A percentile compares a stretch with the other conserved stretches of the same genome.
Evolutionary conservation across 1,284 basidiomycete species (phyloP).

Genomic region (Pulchroboletus neoregius): DNA sequence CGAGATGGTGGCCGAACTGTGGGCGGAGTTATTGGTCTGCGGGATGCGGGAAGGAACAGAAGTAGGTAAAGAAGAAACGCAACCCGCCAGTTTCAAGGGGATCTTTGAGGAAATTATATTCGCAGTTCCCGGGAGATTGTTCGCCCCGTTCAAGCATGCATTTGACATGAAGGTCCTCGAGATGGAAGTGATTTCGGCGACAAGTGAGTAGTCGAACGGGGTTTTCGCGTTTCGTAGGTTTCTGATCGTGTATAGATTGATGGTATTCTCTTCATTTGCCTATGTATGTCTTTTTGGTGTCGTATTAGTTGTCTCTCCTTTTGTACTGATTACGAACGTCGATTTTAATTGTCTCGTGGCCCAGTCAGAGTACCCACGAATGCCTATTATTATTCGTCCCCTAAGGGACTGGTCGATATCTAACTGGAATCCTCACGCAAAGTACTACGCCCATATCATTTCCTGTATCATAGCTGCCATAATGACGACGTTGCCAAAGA

Average conservation of each 20-base stretch:
- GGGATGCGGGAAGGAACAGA: slow-evolving; percentile 30
- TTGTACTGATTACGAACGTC: too few species aligned
- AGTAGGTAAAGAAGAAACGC: slow-evolving; percentile 18
- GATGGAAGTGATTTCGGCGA: slow-evolving; percentile 34
- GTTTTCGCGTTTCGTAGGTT: not conserved
- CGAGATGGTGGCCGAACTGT: slow-evolving; percentile 39
- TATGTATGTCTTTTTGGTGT: too few species aligned
- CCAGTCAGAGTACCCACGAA: not conserved
- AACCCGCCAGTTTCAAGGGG: slow-evolving; percentile 36
- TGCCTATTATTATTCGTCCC: not conserved
- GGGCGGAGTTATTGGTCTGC: slow-evolving; percentile 46
- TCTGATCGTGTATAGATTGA: slow-evolving; percentile 2
- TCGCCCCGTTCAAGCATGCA: slow-evolving; percentile 38
- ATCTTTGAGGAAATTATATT: slow-evolving; percentile 46
- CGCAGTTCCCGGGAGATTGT: slow-evolving; percentile 40
- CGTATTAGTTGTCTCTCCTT: too few species aligned
- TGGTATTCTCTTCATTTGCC: not conserved
- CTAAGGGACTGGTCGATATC: not conserved
- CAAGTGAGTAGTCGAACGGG: slow-evolving; percentile 25
- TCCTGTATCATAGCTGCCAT: too few species aligned
- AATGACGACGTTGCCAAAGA: slow-evolving; percentile 20
- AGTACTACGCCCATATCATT: not conserved
- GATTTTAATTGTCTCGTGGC: too few species aligned
- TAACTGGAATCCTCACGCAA: not conserved
- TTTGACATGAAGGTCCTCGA: slow-evolving; percentile 45